These are phyloP conservation scores for Trichoderma afroharzianum DNA, from an alignment of 2,329 filamentous ascomycete genomes.

Conservation along the genomic window DNA sequence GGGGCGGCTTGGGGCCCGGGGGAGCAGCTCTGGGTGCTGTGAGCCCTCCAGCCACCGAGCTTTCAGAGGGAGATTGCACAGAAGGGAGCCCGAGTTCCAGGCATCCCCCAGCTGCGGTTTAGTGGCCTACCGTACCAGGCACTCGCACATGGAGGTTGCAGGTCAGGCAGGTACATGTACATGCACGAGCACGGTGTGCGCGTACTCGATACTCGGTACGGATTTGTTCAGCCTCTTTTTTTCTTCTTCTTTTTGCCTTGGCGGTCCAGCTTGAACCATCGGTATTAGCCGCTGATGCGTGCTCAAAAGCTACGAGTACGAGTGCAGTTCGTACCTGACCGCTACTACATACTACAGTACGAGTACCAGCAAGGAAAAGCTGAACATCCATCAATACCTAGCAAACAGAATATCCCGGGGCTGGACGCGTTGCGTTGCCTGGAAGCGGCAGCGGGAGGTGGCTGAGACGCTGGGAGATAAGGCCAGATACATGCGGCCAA, in stretches of 20 bases:
- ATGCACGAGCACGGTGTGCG: not conserved
- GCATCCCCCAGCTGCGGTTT: not conserved
- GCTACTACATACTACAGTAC: not conserved
- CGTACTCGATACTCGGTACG: not conserved
- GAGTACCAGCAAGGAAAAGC: not conserved
- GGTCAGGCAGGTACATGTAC: not conserved
- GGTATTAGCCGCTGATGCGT: not conserved
- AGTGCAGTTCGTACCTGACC: not conserved
- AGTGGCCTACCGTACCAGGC: not conserved
- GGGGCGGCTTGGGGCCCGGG: not conserved
- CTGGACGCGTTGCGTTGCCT: slow-evolving; percentile 12
- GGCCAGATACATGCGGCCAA: not conserved
- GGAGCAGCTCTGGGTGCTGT: not conserved
- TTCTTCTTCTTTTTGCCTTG: not conserved
- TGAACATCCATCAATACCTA: not conserved
- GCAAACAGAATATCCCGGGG: not conserved
- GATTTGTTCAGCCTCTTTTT: not conserved
- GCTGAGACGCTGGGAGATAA: slow-evolving; percentile 16
- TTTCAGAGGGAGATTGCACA: not conserved
- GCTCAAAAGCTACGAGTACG: not conserved
- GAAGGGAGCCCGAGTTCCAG: not conserved
- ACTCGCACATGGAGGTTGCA: not conserved
- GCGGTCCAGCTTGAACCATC: not conserved
- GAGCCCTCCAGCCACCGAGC: not conserved
- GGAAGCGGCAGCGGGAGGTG: slow-evolving; percentile 12